These are phyloP conservation scores for Rhodotorula kratochvilovae DNA, from an alignment of 768 basidiomycete genomes.

Conservation along the genomic window DNA sequence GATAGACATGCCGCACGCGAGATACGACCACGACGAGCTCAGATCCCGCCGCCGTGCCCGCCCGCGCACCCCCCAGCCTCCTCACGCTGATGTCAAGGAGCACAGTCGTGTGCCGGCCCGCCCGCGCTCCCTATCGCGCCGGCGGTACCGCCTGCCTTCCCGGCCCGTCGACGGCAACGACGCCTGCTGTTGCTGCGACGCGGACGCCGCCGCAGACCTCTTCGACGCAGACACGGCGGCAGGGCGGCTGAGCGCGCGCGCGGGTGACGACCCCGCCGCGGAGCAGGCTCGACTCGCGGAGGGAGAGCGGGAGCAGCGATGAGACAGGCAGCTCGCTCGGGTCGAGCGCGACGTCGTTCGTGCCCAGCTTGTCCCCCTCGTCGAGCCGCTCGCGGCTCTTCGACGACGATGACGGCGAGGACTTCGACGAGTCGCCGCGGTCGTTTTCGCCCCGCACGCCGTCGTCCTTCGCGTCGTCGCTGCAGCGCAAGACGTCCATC, in stretches of 20 bases:
- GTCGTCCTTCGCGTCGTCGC: neutral
- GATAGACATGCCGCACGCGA: neutral
- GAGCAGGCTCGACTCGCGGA: neutral
- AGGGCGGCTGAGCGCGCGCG: no score
- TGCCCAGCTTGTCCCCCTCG: neutral
- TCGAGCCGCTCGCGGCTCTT: neutral
- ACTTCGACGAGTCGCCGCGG: neutral
- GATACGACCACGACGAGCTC: neutral
- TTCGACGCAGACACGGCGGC: neutral
- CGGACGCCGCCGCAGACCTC: neutral
- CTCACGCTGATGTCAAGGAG: neutral
- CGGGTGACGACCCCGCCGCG: no score
- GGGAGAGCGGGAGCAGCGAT: neutral
- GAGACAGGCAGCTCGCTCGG: neutral
- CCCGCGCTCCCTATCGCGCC: neutral
- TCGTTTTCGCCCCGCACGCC: slow-evolving; percentile 4
- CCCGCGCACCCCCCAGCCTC: neutral
- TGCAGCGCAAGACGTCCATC: slow-evolving; percentile 1
- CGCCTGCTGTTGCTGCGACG: neutral
- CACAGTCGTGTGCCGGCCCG: neutral
- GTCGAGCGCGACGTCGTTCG: neutral
- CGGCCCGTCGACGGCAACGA: neutral
- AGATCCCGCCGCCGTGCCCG: neutral
- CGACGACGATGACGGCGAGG: slow-evolving; percentile 14
- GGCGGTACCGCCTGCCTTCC: neutral